Evolutionary conservation across 495 filamentous ascomycete genomes (phyloP).

Genomic region (Aspergillus wentii): DNA sequence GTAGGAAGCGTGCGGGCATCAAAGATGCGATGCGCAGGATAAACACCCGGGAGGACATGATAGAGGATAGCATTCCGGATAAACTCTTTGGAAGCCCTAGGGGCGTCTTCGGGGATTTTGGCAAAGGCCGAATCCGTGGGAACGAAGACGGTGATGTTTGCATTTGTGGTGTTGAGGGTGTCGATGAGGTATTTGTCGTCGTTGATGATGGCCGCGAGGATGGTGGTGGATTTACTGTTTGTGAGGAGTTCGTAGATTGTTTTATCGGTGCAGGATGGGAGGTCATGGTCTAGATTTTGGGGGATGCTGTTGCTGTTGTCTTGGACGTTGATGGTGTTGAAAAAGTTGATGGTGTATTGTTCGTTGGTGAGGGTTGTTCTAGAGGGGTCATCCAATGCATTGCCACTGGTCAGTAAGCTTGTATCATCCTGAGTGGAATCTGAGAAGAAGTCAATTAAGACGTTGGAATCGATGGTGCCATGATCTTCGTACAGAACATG

Average conservation of each 20-base stretch:
- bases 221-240: conserved; percentile 67
- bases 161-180: conserved; percentile 60
- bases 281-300: conserved; percentile 5
- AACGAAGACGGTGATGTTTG: conserved; percentile 76
- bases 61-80: conserved; percentile 63
- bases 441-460: no score
- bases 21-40: conserved; percentile 53
- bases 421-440: no score
- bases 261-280: conserved; percentile 42
- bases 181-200: conserved; percentile 64
- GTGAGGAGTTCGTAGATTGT: conserved; percentile 77
- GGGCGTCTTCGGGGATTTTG: conserved; percentile 52
- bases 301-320: neutral
- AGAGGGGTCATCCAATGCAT: no score
- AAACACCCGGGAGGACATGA: conserved; percentile 61
- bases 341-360: neutral
- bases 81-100: conserved; percentile 53
- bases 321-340: neutral
- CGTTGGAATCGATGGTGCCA: no score
- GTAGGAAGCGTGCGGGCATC: conserved; percentile 68
- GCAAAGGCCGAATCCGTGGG: conserved; percentile 72
- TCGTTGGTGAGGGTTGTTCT: neutral
- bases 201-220: conserved; percentile 67
- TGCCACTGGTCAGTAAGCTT: no score
- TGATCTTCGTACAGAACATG: no score